These are phyloP conservation scores for Kuraishia molischiana DNA, from an alignment of 805 yeast species.

Conservation along the genomic window DNA sequence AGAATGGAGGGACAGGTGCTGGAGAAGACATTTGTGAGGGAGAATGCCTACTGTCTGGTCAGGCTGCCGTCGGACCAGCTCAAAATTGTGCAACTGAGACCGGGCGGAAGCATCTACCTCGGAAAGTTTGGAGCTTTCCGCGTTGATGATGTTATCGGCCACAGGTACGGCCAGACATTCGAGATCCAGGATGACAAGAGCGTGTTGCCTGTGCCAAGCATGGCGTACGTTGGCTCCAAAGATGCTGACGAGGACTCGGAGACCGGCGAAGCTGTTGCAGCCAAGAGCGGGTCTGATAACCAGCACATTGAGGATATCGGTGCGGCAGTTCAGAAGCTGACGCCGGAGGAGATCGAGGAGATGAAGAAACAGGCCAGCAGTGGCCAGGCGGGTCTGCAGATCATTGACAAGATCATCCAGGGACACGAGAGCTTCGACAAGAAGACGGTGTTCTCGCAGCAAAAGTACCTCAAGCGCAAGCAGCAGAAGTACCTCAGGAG, in stretches of 20 bases:
- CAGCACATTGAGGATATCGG: slow-evolving; percentile 62
- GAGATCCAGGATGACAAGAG: slow-evolving; percentile 57
- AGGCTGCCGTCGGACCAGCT: slow-evolving; percentile 75
- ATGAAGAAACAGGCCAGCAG: slow-evolving; percentile 66
- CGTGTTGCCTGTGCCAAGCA: slow-evolving; percentile 38
- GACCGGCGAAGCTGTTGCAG: slow-evolving; percentile 17
- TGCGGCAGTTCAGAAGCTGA: slow-evolving; percentile 59
- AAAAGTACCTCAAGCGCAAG: slow-evolving; percentile 83
- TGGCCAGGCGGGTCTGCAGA: slow-evolving; percentile 56
- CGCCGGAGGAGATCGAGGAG: slow-evolving; percentile 74
- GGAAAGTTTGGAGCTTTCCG: slow-evolving; percentile 90
- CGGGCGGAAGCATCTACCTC: slow-evolving; percentile 52
- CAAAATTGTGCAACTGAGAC: slow-evolving; percentile 59
- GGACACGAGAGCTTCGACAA: slow-evolving; percentile 82
- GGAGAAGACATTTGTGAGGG: background rate
- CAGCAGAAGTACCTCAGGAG: slow-evolving; percentile 83
- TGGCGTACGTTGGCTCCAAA: slow-evolving; percentile 15
- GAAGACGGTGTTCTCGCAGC: slow-evolving; percentile 85
- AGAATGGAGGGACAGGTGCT: background rate
- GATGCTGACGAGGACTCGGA: slow-evolving; percentile 15
- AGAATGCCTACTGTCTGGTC: slow-evolving; percentile 25
- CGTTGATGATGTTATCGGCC: slow-evolving; percentile 68
- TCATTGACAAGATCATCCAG: slow-evolving; percentile 73
- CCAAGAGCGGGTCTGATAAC: slow-evolving; percentile 47
- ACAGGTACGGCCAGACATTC: slow-evolving; percentile 80